phyloP scores from a whole-genome alignment of 2,329 filamentous ascomycete genomes.

The Penicillium sp. region DNA sequence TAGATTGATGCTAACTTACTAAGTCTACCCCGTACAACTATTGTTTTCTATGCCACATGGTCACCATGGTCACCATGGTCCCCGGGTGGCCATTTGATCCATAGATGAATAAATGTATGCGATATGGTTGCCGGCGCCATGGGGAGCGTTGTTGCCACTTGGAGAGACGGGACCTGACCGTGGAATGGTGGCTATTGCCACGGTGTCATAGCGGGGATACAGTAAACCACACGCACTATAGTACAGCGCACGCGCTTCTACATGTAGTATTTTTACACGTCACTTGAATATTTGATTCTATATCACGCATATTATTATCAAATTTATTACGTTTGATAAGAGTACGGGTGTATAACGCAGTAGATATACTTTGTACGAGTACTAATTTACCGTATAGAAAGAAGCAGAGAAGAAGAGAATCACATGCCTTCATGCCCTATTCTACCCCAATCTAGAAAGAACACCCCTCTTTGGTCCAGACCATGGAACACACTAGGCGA shows the following conservation, averaged over 20 bases:
- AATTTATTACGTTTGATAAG: neutral
- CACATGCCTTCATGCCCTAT: neutral
- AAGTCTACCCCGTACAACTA: neutral
- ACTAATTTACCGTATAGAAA: neutral
- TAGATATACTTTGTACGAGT: neutral
- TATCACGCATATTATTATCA: neutral
- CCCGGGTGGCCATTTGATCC: neutral
- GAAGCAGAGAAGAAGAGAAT: neutral
- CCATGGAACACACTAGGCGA: conserved; percentile 1
- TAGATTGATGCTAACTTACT: too few relatives aligned
- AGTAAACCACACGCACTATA: neutral
- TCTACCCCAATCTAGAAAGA: neutral
- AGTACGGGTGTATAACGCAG: neutral
- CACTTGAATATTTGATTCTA: neutral
- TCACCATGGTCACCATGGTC: neutral
- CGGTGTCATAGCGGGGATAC: neutral
- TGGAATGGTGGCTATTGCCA: neutral
- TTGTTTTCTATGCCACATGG: too few relatives aligned
- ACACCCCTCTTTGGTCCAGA: neutral
- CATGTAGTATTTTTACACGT: neutral
- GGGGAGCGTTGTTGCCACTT: neutral
- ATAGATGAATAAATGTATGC: neutral
- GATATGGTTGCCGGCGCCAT: neutral
- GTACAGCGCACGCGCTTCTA: neutral
- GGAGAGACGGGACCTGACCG: neutral